These are phyloP conservation scores for Lactarius hengduanensis DNA, from an alignment of 768 basidiomycete genomes.

Conservation along the genomic window DNA sequence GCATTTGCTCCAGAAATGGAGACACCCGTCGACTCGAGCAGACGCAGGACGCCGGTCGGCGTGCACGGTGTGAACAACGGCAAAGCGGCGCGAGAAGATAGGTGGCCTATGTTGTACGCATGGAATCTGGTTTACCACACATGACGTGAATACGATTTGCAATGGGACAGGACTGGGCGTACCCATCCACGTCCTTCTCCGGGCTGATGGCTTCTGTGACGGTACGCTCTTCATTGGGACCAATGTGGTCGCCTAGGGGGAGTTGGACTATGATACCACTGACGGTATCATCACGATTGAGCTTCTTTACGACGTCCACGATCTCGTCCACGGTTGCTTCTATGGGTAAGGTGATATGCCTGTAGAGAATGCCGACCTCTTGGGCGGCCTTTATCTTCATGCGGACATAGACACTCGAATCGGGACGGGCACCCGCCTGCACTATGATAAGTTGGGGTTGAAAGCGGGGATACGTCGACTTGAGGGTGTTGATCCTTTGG, in stretches of 20 bases:
- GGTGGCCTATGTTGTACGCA: conserved; percentile 95
- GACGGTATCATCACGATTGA: conserved; percentile 79
- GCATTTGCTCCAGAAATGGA: conserved; percentile 74
- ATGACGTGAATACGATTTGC: not conserved
- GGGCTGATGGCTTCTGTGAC: conserved; percentile 96
- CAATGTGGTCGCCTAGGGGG: conserved; percentile 83
- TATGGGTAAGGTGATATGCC: conserved; percentile 72
- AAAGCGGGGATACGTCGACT: conserved; percentile 79
- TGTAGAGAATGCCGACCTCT: conserved; percentile 87
- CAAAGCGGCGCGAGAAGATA: conserved; percentile 83
- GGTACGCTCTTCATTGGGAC: conserved; percentile 75
- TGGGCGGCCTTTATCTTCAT: conserved; percentile 97
- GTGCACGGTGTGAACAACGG: conserved; percentile 96
- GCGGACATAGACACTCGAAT: conserved; percentile 89
- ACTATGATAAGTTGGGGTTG: conserved; percentile 88
- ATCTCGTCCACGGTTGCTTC: conserved; percentile 72
- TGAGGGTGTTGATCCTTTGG: conserved; percentile 61
- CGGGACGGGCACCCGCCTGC: conserved; percentile 89
- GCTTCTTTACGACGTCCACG: conserved; percentile 69
- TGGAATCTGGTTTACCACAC: conserved; percentile 66
- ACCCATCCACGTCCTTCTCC: conserved; percentile 98
- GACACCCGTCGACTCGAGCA: conserved; percentile 85
- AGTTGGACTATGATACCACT: conserved; percentile 95
- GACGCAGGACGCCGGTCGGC: conserved; percentile 86
- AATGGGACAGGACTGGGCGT: conserved; percentile 30